A percentile compares a stretch with the other conserved stretches of the same genome.
phyloP scores from a whole-genome alignment of 2,329 filamentous ascomycete genomes.

The Fusarium citri region DNA sequence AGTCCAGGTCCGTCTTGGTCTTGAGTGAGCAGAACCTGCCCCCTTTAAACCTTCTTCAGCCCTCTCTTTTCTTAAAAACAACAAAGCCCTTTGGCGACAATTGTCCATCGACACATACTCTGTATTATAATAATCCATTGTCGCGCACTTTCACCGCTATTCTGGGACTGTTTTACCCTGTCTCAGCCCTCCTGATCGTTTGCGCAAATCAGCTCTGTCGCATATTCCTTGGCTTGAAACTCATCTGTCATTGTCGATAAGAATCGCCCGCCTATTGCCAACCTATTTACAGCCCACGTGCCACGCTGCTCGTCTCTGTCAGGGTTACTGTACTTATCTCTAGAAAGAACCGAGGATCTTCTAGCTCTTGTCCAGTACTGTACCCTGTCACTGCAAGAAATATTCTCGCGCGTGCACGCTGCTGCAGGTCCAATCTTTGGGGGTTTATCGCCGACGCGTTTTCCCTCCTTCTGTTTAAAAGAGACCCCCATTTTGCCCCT shows the following conservation, averaged over 20 bases:
- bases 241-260: slow-evolving; percentile 37
- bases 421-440: slow-evolving; percentile 31
- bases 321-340: slow-evolving; percentile 11
- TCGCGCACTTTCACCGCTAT: slow-evolving; percentile 32
- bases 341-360: slow-evolving; percentile 15
- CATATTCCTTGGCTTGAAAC: slow-evolving; percentile 34
- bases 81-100: slow-evolving; percentile 13
- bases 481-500: slow-evolving; percentile 41
- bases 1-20: slow-evolving; percentile 27
- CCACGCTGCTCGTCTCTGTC: slow-evolving; percentile 30
- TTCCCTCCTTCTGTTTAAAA: slow-evolving; percentile 38
- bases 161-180: slow-evolving; percentile 24
- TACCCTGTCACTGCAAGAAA: slow-evolving; percentile 16
- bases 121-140: slow-evolving; percentile 2
- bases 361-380: background rate
- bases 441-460: slow-evolving; percentile 25
- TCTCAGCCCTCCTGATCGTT: slow-evolving; percentile 32
- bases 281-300: slow-evolving; percentile 33
- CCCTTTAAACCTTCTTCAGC: slow-evolving; percentile 30
- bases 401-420: slow-evolving; percentile 16
- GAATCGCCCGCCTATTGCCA: slow-evolving; percentile 17
- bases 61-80: slow-evolving; percentile 22
- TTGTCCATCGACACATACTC: background rate
- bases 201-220: slow-evolving; percentile 29
- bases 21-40: slow-evolving; percentile 29